Percentiles rank a stretch among this genome's conserved stretches.
Evolutionary conservation across 345 rosid species (phyloP).

Genomic region (Citrus trifoliata): DNA sequence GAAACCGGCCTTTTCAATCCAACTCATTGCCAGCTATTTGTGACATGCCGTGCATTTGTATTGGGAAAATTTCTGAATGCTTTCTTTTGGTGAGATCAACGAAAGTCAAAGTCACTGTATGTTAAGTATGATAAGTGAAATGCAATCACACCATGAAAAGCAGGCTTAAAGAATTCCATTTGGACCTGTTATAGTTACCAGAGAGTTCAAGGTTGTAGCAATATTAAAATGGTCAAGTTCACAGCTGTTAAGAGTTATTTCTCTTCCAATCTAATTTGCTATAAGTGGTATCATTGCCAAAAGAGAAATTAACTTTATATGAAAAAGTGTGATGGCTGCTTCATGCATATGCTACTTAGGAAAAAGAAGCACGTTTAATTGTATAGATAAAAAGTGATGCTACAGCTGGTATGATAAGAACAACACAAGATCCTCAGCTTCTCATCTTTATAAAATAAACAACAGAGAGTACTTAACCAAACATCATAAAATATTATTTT

Average conservation of each 20-base stretch:
- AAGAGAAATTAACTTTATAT: too few species aligned
- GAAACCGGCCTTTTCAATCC: slow-evolving; percentile 8
- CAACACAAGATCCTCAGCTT: background rate
- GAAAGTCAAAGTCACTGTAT: too few species aligned
- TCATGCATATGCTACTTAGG: background rate
- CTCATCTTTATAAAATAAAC: background rate
- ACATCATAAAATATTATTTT: background rate
- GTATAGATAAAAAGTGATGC: background rate
- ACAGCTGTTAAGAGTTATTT: too few species aligned
- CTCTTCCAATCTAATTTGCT: too few species aligned
- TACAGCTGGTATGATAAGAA: background rate
- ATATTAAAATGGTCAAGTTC: too few species aligned
- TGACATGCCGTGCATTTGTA: background rate
- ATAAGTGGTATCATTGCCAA: too few species aligned
- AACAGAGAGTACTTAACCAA: background rate
- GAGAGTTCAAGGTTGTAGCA: background rate
- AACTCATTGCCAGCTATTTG: slow-evolving; percentile 14
- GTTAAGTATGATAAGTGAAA: too few species aligned
- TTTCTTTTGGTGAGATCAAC: too few species aligned
- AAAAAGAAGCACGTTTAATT: background rate
- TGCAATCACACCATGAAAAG: background rate
- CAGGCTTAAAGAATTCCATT: background rate
- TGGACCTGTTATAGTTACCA: background rate
- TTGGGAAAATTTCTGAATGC: background rate
- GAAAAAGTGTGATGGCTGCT: too few species aligned